Percentiles rank a stretch among this genome's conserved stretches.
Evolutionary conservation across 495 filamentous ascomycete genomes (phyloP).

Genomic region (Neurospora sp.): DNA sequence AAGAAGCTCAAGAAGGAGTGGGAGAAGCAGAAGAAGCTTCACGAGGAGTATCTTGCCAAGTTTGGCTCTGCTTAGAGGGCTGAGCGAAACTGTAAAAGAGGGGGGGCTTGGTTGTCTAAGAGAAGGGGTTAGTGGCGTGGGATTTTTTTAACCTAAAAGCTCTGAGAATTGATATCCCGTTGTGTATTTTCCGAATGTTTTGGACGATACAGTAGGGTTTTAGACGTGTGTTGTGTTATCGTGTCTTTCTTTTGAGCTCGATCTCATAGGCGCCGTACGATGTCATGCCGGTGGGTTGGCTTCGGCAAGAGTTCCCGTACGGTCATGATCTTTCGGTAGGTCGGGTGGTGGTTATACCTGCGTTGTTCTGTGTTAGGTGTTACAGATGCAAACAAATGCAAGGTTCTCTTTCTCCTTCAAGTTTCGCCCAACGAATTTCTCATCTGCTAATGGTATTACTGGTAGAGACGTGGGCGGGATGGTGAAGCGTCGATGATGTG

Average conservation of each 20-base stretch:
- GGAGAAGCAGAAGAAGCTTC: conserved; percentile 82
- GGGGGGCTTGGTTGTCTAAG: background rate
- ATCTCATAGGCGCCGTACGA: no score
- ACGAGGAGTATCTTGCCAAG: conserved; percentile 46
- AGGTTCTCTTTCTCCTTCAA: background rate
- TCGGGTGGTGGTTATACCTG: no score
- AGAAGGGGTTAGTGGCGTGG: background rate
- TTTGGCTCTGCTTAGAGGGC: conserved; percentile 6
- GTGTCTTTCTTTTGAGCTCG: no score
- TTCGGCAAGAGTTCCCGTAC: no score
- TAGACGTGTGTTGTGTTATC: background rate
- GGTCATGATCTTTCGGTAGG: no score
- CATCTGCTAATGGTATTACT: background rate
- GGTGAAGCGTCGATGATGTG: no score
- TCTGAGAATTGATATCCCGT: background rate
- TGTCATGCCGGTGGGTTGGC: no score
- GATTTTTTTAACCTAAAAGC: background rate
- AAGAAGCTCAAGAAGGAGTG: conserved; percentile 91
- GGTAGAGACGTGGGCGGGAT: no score
- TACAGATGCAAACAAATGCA: background rate
- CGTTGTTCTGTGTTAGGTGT: background rate
- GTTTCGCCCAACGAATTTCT: background rate
- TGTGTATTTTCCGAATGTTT: background rate
- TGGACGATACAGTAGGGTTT: background rate
- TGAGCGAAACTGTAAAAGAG: background rate